Base-by-base conservation (phyloP, 176 grass and related monocot species). In the Cymbopogon citratus region DNA sequence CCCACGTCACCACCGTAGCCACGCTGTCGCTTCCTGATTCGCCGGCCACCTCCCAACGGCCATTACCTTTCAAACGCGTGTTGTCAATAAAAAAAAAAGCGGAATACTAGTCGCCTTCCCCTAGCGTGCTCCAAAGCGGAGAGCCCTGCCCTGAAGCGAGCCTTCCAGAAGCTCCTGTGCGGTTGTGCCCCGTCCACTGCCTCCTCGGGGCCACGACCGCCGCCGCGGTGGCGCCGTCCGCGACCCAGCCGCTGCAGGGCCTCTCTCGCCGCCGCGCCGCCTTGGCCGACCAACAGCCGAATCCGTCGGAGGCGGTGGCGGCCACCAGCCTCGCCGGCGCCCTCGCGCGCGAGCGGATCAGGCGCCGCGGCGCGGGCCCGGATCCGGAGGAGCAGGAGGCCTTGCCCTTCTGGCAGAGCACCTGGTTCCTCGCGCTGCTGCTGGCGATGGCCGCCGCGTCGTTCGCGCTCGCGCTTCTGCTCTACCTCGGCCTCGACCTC, bases 391-490 rank as follows among this genome's bases (percentile, higher is more conserved):
- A 64, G 45, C 54, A 62, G 43, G 66, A 44, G 15, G 45, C 43
- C 18, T 14, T 77, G 44, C 88, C 88, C 12, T 98, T 98, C 85
- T 98, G 92, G 92, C 90, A 91, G 84, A 86, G 49, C 18, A 93
- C 90, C 80, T 93, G 92, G 95, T 98, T 95, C 84, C 83, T 98
- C 38, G 76, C 60, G 25, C 81, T 91, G 81, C 88, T 95, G 66
- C 45, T 93, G 63, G 57, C 59, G 73, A 93, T 98, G 92, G 88
- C 88, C 1, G 68, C 86, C 57, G 81, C 84, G 35, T 94, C 91
- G 44, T 91, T 95, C 62, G 88, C 95, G 85, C 56, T 98, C 40
- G 81, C 91, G 15, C 7, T 91, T 60, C 86, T 94, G 24, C 89
- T 97, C 51, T 97, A 88, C 83, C 82, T 97, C 43, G 82, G 91